Percentiles rank a stretch among this genome's conserved stretches.
phyloP scores from a whole-genome alignment of 1,284 basidiomycete genomes.

The Laetiporus sulphureus region DNA sequence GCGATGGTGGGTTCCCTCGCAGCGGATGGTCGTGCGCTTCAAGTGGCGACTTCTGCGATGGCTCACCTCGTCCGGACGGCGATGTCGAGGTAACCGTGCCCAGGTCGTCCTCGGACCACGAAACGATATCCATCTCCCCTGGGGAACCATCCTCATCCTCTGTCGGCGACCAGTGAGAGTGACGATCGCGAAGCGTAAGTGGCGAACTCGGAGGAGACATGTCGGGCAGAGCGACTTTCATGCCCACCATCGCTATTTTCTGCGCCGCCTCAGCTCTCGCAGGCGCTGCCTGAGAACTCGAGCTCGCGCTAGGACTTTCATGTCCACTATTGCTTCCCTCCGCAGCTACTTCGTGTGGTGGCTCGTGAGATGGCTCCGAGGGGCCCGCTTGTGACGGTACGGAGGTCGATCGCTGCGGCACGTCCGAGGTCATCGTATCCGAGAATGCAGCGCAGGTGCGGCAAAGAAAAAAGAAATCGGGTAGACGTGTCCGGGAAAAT shows the following conservation, averaged over 20 bases:
- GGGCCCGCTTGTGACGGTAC: too few relatives aligned
- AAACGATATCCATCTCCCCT: neutral
- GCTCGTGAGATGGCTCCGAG: too few relatives aligned
- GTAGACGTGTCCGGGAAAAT: too few relatives aligned
- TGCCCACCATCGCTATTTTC: neutral
- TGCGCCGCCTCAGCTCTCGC: too few relatives aligned
- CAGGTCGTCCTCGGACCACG: conserved; percentile 8
- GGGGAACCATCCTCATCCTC: neutral
- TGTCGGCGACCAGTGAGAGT: neutral
- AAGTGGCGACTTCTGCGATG: conserved; percentile 2
- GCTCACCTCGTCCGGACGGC: conserved; percentile 10
- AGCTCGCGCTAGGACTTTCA: neutral
- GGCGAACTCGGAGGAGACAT: neutral
- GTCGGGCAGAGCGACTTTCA: neutral
- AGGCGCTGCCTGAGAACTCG: too few relatives aligned
- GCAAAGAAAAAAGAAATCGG: too few relatives aligned
- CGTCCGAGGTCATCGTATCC: too few relatives aligned
- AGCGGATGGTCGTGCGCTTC: conserved; percentile 23
- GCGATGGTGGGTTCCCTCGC: conserved; percentile 36
- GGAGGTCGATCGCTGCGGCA: too few relatives aligned
- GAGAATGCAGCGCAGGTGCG: too few relatives aligned
- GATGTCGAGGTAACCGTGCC: conserved; percentile 2
- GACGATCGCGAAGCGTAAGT: neutral
- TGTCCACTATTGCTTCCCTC: neutral
- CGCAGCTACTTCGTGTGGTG: too few relatives aligned